phyloP scores from a whole-genome alignment of 768 basidiomycete species.

The Mycena olivaceomarginata region DNA sequence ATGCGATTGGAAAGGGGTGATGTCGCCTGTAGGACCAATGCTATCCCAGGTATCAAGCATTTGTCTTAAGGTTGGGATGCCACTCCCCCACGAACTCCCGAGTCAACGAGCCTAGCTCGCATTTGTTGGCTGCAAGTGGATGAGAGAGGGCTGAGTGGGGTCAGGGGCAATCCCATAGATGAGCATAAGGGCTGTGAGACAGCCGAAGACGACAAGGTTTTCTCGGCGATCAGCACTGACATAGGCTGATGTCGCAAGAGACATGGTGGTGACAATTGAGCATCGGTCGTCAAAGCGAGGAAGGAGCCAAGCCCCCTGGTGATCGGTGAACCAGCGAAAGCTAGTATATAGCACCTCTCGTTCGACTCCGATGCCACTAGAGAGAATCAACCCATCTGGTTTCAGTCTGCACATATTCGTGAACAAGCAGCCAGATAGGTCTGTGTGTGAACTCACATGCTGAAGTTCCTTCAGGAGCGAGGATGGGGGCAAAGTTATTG shows the following conservation, averaged over 20 bases:
- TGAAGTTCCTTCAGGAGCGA: neutral
- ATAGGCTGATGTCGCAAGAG: neutral
- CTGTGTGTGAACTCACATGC: neutral
- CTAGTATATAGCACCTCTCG: slow-evolving; percentile 9
- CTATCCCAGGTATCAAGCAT: neutral
- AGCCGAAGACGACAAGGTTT: slow-evolving; percentile 16
- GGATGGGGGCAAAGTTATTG: neutral
- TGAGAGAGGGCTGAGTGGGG: slow-evolving; percentile 21
- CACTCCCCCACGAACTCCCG: slow-evolving; percentile 29
- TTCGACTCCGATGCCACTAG: neutral
- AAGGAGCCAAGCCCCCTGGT: neutral
- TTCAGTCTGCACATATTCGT: too few species aligned
- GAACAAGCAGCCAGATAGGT: too few species aligned
- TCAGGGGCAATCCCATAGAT: slow-evolving; percentile 31
- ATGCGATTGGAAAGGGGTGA: neutral
- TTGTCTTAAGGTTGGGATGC: slow-evolving; percentile 26
- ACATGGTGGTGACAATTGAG: slow-evolving; percentile 7
- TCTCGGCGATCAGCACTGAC: slow-evolving; percentile 5
- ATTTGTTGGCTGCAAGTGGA: slow-evolving; percentile 33
- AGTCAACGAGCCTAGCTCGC: slow-evolving; percentile 22
- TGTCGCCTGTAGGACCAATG: neutral
- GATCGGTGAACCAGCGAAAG: neutral
- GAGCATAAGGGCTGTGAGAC: slow-evolving; percentile 6
- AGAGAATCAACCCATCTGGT: neutral
- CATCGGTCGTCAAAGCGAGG: slow-evolving; percentile 3